phyloP scores from a whole-genome alignment of 1,284 basidiomycete species.

The Volvariella volvacea region DNA sequence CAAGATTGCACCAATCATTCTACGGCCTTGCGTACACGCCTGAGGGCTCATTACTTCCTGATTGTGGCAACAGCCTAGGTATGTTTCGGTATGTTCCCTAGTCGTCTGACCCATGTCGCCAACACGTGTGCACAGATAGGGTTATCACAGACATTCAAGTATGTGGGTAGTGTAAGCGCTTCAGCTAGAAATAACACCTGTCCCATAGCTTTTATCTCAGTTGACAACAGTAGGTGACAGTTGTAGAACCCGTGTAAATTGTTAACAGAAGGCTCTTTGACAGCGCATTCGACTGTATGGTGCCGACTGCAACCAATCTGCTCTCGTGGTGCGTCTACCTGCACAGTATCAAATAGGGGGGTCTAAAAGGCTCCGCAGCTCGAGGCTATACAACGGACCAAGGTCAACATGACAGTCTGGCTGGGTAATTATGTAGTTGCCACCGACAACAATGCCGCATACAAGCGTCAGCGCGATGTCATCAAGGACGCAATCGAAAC shows the following conservation, averaged over 20 bases:
- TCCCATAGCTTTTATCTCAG: slow-evolving; percentile 37
- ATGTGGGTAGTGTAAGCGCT: slow-evolving; percentile 4
- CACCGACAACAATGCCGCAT: slow-evolving; percentile 59
- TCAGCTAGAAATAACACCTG: not conserved
- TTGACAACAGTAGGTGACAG: slow-evolving; percentile 26
- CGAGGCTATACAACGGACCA: slow-evolving; percentile 71
- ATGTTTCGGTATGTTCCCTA: slow-evolving; percentile 9
- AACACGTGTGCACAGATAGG: slow-evolving; percentile 19
- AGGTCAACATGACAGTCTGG: slow-evolving; percentile 84
- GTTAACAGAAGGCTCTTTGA: not conserved
- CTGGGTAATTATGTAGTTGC: slow-evolving; percentile 73
- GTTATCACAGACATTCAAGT: slow-evolving; percentile 46
- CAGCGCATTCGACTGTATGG: slow-evolving; percentile 42
- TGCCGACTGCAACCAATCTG: slow-evolving; percentile 41
- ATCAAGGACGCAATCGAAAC: slow-evolving; percentile 68
- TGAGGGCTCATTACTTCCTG: slow-evolving; percentile 41
- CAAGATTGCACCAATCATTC: slow-evolving; percentile 55
- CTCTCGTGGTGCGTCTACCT: slow-evolving; percentile 29
- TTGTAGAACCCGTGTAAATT: not conserved
- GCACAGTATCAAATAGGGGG: not conserved
- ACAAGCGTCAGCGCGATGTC: slow-evolving; percentile 63
- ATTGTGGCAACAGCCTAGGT: slow-evolving; percentile 43
- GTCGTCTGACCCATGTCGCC: not conserved
- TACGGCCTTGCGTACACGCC: slow-evolving; percentile 66
- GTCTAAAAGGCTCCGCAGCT: slow-evolving; percentile 19